Base-by-base conservation (phyloP, 192 early-diverging fungal species). In the Backusella tarrabulga region DNA sequence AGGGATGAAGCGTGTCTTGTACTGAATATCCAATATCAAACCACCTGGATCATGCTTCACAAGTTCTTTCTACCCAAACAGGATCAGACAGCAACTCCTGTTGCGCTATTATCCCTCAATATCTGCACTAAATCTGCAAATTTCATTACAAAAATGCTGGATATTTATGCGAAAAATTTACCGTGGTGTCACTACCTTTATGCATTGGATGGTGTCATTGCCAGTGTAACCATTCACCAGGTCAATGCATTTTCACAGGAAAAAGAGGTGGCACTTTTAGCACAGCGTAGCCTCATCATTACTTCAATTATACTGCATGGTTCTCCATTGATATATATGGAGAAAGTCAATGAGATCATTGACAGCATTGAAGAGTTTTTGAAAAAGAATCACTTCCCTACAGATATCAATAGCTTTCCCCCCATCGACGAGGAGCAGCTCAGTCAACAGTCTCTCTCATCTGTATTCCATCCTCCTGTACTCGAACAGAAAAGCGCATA, bases 41-140 rank as follows among this genome's bases (percentile, higher is more conserved):
- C 83, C 4, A 84, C 83, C 1, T 84, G 83, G 83, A 84, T 84
- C 21, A 84, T 84, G 83, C 69, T 84, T 23, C 83, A 84, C 73
- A 78, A 84, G 36, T 84, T 84, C 79, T 84, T 84, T 46, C 72
- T 84, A 34, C 83, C 83, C 17, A 84, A 84, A 34, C 76, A 84
- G 36, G 79, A 84, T 46, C 83, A 84, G 50, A 84, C 83, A 9
- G 83, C 83, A 12, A 84, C 83, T 15, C 83, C 83, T 41, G 83
- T 84, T 0, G 83, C 83, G 6, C 52, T 84, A 12, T 29, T 84
- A 17, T 84, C 83, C 0, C 76, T 84, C 26, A 84, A 84, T 60
- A 84, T 84, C 4, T 84, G 83, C 54, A 84, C 79, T 14, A 84
- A 84, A 50, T 84, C 83, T 1, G 83, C 83, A 41, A 84, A 80